Percentiles rank a stretch among this genome's conserved stretches.
Conservation (phyloP, 768 basidiomycete species). For the Termitomyces sp. region DNA sequence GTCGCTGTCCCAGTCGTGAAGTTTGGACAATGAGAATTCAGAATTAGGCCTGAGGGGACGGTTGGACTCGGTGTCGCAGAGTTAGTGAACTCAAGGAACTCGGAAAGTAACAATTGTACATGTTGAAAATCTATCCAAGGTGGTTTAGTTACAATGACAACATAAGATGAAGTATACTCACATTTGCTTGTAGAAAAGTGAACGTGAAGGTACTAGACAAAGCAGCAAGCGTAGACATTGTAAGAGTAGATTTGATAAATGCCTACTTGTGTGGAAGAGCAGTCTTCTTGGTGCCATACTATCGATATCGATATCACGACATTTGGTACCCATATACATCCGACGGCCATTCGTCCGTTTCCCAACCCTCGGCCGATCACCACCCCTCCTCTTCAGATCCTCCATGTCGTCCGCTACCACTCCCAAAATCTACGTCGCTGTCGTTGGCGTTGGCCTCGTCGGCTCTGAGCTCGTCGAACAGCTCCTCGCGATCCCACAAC, state of each 20-base stretch:
- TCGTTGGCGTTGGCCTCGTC: conserved; percentile 92
- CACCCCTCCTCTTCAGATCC: conserved; percentile 5
- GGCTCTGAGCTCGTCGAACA: conserved; percentile 86
- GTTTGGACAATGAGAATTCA: no score
- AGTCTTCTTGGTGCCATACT: conserved; percentile 6
- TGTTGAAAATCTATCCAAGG: no score
- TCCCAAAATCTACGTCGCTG: conserved; percentile 53
- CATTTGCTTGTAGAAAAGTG: no score
- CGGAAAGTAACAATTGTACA: no score
- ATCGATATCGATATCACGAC: conserved; percentile 13
- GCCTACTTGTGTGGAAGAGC: no score
- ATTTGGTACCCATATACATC: conserved; percentile 6
- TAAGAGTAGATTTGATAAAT: not conserved
- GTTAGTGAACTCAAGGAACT: no score
- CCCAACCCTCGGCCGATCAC: conserved; percentile 8
- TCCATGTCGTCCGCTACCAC: conserved; percentile 14
- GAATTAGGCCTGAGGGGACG: no score
- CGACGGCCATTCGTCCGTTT: conserved; percentile 1
- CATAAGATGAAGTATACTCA: no score
- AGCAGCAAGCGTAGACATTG: not conserved
- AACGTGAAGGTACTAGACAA: no score
- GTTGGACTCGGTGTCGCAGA: no score
- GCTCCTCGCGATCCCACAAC: conserved; percentile 61
- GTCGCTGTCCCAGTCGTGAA: no score
- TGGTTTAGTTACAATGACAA: no score